Base-by-base conservation (phyloP, 2,329 filamentous ascomycete genomes). In the Fusarium austroafricanum region DNA sequence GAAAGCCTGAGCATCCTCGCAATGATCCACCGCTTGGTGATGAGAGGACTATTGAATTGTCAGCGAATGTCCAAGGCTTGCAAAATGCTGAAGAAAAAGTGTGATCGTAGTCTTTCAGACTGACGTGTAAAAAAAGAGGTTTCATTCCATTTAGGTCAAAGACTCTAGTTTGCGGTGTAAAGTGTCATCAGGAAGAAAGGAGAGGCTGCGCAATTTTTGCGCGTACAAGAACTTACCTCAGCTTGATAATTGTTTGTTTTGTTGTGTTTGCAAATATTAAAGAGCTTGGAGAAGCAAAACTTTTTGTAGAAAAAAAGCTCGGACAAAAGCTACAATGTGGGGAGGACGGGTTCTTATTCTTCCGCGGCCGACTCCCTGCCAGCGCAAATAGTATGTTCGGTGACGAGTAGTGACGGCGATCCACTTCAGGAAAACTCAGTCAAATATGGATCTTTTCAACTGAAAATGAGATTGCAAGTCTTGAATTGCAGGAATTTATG, bases 91-190 rank as follows among this genome's bases (percentile, higher is more conserved):
- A 54, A 68, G 39, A 61, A 51, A 61, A 51, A 58, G 67, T 58
- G 54, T 68, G 53, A 64, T 70, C 26, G 53, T 75, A 68, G 70
- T 78, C 77, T 80, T 85, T 96, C 92, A 96, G 92, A 93, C 92
- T 96, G 92, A 96, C 92, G 92, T 95, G 90, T 88, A 90, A 92
- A 72, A 89, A 72, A 70, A 78, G 80, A 88, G 80, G 90, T 95
- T 94, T 94, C 92, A 95, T 90, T 86, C 89, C 85, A 79, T 79
- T 65, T 79, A 84, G 91, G 89, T 96, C 93, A 96, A 96, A 96
- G 93, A 96, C 93, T 96, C 93, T 96, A 96, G 92, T 94, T 94
- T 90, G 90, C 87, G 91, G 91, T 93, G 90, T 87, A 85, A 83
- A 79, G 82, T 93, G 89, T 94, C 92, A 95, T 95, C 92, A 93